Percentiles rank a stretch among this genome's conserved stretches.
Conservation (phyloP, 2,329 filamentous ascomycete species). For the Berkeleyomyces rouxiae region DNA sequence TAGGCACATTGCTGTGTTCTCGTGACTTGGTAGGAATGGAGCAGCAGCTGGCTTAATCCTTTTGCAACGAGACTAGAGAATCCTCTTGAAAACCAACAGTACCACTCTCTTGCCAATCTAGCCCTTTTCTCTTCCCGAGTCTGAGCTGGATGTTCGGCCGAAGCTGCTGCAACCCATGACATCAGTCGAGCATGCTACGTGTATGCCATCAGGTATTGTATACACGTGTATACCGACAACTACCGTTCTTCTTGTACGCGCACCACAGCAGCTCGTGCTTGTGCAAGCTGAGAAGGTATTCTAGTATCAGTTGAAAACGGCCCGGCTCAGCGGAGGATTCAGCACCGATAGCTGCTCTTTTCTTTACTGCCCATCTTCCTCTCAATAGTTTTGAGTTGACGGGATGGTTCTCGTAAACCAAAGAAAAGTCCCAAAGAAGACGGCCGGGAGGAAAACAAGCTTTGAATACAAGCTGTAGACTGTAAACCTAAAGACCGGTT, state of each 20-base stretch:
- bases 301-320: background rate
- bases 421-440: background rate
- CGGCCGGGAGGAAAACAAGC: background rate
- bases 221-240: too few relatives aligned
- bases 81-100: background rate
- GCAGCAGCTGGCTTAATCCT: background rate
- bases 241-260: background rate
- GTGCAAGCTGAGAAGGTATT: background rate
- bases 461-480: background rate
- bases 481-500: background rate
- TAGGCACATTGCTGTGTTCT: background rate
- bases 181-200: background rate
- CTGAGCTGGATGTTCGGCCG: background rate
- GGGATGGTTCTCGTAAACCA: background rate
- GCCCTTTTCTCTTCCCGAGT: background rate
- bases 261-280: background rate
- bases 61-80: slow-evolving; percentile 2
- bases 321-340: background rate
- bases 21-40: background rate
- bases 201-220: background rate
- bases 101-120: background rate
- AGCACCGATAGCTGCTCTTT: background rate
- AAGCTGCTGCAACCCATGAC: background rate
- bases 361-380: background rate
- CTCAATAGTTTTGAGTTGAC: background rate